Conservation (phyloP, 208 protist genomes). For the Crithidia mellificae region DNA sequence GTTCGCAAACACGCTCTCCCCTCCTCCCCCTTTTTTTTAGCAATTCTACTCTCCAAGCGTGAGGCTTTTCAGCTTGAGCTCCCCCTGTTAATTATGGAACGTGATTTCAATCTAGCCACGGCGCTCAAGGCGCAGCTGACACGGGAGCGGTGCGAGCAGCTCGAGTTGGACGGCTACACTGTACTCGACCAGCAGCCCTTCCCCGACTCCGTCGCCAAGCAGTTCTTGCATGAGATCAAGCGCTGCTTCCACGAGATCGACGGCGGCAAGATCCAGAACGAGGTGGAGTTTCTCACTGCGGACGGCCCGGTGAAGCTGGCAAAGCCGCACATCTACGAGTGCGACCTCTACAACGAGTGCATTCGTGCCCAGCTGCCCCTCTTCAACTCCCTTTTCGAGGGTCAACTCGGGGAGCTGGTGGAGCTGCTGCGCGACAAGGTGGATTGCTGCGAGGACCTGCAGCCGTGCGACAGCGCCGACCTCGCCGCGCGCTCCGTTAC, state of each 20-base stretch:
- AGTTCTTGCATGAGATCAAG: constrained; percentile 36
- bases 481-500: constrained; percentile 28
- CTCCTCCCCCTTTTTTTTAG: not conserved
- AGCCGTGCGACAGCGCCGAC: constrained; percentile 22
- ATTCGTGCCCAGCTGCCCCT: constrained; percentile 38
- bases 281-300: constrained; percentile 47
- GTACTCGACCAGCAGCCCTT: constrained; percentile 36
- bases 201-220: constrained; percentile 15
- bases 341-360: constrained; percentile 41
- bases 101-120: constrained; percentile 11
- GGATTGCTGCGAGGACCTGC: constrained; percentile 36
- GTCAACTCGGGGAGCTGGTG: constrained; percentile 35
- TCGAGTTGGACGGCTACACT: constrained; percentile 46
- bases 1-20: not conserved
- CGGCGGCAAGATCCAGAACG: constrained; percentile 37
- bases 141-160: constrained; percentile 32
- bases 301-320: constrained; percentile 45
- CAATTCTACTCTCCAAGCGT: too few species aligned
- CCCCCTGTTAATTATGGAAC: constrained; percentile 9
- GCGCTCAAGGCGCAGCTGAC: constrained; percentile 33
- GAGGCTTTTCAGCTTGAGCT: too few species aligned
- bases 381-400: constrained; percentile 41
- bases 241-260: constrained; percentile 41
- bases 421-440: constrained; percentile 42
- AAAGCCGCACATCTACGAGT: constrained; percentile 61